phyloP scores from a whole-genome alignment of 805 yeast genomes.

The Isabelozyma pseudorhagii region DNA sequence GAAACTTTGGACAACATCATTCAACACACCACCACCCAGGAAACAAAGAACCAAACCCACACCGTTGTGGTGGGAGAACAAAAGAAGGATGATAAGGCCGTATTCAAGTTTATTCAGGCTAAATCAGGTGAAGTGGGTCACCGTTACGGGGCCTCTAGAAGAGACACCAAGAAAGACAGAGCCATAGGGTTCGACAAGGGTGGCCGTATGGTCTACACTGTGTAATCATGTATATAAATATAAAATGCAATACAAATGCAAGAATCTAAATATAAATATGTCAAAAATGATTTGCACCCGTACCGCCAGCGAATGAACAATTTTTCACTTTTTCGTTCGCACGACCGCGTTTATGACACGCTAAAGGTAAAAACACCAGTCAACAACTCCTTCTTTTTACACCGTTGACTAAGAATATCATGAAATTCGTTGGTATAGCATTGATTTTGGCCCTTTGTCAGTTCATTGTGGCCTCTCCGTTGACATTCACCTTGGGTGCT shows the following conservation, averaged over 20 bases:
- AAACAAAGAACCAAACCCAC: slow-evolving; percentile 16
- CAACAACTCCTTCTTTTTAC: background rate
- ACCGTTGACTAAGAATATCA: background rate
- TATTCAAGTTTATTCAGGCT: slow-evolving; percentile 73
- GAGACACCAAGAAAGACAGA: slow-evolving; percentile 87
- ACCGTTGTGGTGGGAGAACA: slow-evolving; percentile 51
- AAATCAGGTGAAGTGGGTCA: slow-evolving; percentile 82
- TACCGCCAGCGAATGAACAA: background rate
- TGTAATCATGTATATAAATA: slow-evolving; percentile 1
- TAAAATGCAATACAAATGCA: background rate
- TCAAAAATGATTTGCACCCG: background rate
- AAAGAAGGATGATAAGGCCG: slow-evolving; percentile 64
- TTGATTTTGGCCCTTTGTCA: background rate
- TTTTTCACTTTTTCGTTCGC: background rate
- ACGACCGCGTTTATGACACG: background rate
- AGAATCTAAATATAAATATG: background rate
- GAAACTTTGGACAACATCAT: slow-evolving; percentile 69
- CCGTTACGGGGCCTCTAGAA: slow-evolving; percentile 86
- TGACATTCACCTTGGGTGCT: slow-evolving; percentile 74
- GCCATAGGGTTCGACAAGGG: slow-evolving; percentile 64
- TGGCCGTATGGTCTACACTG: slow-evolving; percentile 53
- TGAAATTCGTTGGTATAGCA: background rate
- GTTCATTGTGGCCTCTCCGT: slow-evolving; percentile 44
- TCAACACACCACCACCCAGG: slow-evolving; percentile 29
- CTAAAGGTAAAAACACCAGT: background rate